Evolutionary conservation across 2,329 filamentous ascomycete species (phyloP), one percentile per base, ranked within the genome.

Genomic region (Ascocoryne sarcoides): DNA sequence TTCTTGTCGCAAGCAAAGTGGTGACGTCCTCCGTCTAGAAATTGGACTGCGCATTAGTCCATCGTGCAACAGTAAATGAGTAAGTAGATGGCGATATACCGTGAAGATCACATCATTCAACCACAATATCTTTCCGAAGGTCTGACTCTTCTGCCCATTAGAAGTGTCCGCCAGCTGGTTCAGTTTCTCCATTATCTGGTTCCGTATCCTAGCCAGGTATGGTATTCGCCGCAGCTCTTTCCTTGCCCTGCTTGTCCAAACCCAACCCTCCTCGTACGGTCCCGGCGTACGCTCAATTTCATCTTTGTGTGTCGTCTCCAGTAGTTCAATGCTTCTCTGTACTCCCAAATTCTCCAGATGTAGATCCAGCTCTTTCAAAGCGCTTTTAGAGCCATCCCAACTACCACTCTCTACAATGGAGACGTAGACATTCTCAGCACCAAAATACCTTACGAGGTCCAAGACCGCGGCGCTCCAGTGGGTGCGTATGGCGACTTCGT

Each of bases 381-480:
- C 72, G 12, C 62, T 68, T 56, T 83, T 84, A n/a, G 74, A 82
- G 43, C 77, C 65, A 55, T 86, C 82, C 64, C 71, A 79, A 56
- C 76, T 82, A 4, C 81, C 81, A 51, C 76, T 81, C 59, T 85
- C 81, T 46, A 74, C 73, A 18, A 84, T 68, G 46, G 74, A 76
- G 32, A 86, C 68, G 55, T 73, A 84, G 3, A 84, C 71, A 53
- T 84, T 83, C 2, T 75, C 67, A 0, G 69, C 60, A 0, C 80
- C 79, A 4, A 83, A 62, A 5, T 66, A 62, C 37, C 70, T 63
- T 4, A 73, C 68, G 15, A 85, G 62, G 2, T 70, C 64, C 4
- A 80, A 44, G 5, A 86, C 61, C 0, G 76, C 76, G 7, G 68
- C 61, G 46, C 69, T 76, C 81, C 82, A 85, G 49, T 77, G 69